These are phyloP conservation scores for Lactifluus rugatus DNA, from an alignment of 768 basidiomycete genomes.

Conservation along the genomic window DNA sequence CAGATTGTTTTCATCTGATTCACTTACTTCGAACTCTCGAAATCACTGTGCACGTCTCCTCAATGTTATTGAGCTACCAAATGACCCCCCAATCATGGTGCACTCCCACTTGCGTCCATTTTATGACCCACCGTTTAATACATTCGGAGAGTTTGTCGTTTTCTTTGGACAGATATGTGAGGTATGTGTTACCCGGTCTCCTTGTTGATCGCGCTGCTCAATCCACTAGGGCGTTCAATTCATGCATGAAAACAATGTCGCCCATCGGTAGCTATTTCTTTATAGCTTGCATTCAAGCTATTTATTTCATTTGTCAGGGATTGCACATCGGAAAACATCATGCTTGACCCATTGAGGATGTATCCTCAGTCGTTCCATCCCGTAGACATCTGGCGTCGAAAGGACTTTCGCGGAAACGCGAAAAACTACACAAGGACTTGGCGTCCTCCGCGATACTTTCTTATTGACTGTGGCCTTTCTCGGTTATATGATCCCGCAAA, in stretches of 20 bases:
- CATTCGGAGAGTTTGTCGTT: constrained; percentile 29
- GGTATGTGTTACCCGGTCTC: constrained; percentile 14
- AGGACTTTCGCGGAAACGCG: constrained; percentile 3
- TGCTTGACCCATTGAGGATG: constrained; percentile 13
- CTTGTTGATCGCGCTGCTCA: background rate
- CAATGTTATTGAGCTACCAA: constrained; percentile 21
- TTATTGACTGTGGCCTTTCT: constrained; percentile 27
- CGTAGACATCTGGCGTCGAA: background rate
- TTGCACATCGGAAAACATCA: constrained; percentile 7
- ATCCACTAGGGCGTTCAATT: constrained; percentile 4
- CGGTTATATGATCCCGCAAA: constrained; percentile 14
- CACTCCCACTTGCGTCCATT: constrained; percentile 26
- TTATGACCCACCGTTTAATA: constrained; percentile 26
- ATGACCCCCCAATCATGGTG: constrained; percentile 24
- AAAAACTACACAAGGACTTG: constrained; percentile 21
- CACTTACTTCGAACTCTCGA: constrained; percentile 21
- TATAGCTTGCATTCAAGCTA: background rate
- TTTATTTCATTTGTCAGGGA: background rate
- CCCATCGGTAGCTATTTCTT: constrained; percentile 3
- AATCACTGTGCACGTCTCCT: constrained; percentile 24
- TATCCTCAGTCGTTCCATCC: constrained; percentile 16
- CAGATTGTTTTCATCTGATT: constrained; percentile 10
- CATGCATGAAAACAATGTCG: constrained; percentile 16
- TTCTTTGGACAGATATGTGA: constrained; percentile 31
- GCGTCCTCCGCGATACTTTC: constrained; percentile 22